Percentiles rank a stretch among this genome's conserved stretches.
Evolutionary conservation across 139 green algal genomes (phyloP).

Genomic region (Chlamydomonas sp.): DNA sequence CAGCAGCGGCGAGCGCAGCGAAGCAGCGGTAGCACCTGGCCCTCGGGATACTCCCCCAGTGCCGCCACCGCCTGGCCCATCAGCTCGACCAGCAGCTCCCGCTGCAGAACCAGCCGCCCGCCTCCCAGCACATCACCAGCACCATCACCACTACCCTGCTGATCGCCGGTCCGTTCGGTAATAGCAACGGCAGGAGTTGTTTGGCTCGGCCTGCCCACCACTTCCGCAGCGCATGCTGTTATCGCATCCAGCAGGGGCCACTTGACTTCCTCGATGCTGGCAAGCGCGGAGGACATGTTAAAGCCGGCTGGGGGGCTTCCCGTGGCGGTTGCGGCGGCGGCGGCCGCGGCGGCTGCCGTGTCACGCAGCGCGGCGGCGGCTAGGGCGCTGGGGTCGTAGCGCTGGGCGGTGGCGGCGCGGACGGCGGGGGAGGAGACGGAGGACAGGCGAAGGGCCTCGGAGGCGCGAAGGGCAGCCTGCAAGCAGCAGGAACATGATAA

Average conservation of each 20-base stretch:
- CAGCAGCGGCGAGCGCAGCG: slow-evolving; percentile 33
- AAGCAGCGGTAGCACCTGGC: slow-evolving; percentile 41
- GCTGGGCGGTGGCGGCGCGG: not conserved
- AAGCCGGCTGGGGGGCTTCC: not conserved
- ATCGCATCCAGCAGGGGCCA: slow-evolving; percentile 31
- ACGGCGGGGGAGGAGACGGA: not conserved
- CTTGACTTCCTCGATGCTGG: slow-evolving; percentile 14
- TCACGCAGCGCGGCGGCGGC: slow-evolving; percentile 18
- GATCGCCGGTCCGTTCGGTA: too few relatives aligned
- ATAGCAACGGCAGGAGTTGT: too few relatives aligned
- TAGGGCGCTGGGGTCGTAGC: slow-evolving; percentile 6
- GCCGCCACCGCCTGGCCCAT: slow-evolving; percentile 11
- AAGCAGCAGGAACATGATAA: too few relatives aligned
- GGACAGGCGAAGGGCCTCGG: slow-evolving; percentile 9
- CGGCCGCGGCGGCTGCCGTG: not conserved
- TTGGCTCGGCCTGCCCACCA: not conserved
- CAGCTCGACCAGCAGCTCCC: not conserved
- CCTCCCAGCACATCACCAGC: not conserved
- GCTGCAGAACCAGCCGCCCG: not conserved
- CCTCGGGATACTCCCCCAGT: slow-evolving; percentile 34
- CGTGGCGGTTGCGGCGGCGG: not conserved
- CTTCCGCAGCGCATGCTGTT: slow-evolving; percentile 2
- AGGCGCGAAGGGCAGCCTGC: slow-evolving; percentile 4
- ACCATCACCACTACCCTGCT: too few relatives aligned
- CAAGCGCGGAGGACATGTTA: not conserved